Evolutionary conservation across 768 basidiomycete genomes (phyloP).

Genomic region (Multifurca ochricompacta): DNA sequence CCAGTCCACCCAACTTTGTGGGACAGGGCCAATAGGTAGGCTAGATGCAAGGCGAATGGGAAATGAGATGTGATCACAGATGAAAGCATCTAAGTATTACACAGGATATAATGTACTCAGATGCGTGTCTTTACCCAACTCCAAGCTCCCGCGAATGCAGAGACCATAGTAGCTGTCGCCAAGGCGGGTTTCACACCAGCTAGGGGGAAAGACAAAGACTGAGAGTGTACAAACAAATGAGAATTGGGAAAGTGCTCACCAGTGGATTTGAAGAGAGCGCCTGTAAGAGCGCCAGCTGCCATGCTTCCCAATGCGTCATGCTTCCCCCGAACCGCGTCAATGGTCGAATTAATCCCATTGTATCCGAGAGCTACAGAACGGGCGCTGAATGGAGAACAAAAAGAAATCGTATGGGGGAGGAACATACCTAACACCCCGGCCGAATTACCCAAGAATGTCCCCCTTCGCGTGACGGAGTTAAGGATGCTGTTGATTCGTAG

Average conservation of each 20-base stretch:
- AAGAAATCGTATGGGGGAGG: slow-evolving; percentile 29
- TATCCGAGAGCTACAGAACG: slow-evolving; percentile 75
- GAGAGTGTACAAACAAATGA: slow-evolving; percentile 22
- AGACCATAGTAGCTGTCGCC: slow-evolving; percentile 83
- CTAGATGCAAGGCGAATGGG: slow-evolving; percentile 15
- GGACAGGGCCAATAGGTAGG: background rate
- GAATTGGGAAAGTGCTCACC: slow-evolving; percentile 47
- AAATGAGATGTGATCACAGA: slow-evolving; percentile 16
- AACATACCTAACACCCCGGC: slow-evolving; percentile 92
- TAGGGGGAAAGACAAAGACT: slow-evolving; percentile 37
- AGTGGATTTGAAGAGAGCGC: slow-evolving; percentile 88
- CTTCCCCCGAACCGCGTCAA: slow-evolving; percentile 81
- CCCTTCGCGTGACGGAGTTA: slow-evolving; percentile 93
- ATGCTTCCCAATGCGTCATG: slow-evolving; percentile 91
- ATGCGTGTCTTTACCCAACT: slow-evolving; percentile 88
- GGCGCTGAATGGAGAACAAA: slow-evolving; percentile 34
- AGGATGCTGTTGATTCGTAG: slow-evolving; percentile 95
- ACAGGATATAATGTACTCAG: slow-evolving; percentile 42
- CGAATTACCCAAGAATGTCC: slow-evolving; percentile 97
- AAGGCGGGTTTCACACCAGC: slow-evolving; percentile 89
- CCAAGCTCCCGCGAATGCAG: slow-evolving; percentile 88
- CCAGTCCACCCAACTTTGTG: slow-evolving; percentile 1
- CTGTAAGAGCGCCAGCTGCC: slow-evolving; percentile 85
- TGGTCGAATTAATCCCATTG: slow-evolving; percentile 92
- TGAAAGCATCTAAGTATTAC: slow-evolving; percentile 34